phyloP scores from a whole-genome alignment of 345 rosid species.

The Litchi chinensis region DNA sequence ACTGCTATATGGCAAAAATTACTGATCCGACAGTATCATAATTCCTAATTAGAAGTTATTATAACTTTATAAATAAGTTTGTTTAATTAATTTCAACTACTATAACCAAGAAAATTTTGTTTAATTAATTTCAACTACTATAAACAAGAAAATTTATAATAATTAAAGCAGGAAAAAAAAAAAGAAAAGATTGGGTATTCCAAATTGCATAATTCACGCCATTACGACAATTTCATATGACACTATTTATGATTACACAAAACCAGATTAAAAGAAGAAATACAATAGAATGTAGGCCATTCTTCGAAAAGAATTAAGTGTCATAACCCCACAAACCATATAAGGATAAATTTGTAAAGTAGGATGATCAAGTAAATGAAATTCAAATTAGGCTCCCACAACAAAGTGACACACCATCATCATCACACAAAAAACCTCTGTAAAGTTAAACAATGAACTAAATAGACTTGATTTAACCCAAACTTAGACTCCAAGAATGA shows the following conservation, averaged over 20 bases:
- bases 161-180: too few species aligned
- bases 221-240: neutral
- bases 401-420: neutral
- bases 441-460: neutral
- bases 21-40: neutral
- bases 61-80: neutral
- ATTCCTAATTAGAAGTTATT: neutral
- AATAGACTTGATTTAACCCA: neutral
- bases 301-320: neutral
- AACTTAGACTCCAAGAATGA: neutral
- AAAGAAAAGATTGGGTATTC: too few species aligned
- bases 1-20: neutral
- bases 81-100: neutral
- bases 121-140: neutral
- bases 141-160: neutral
- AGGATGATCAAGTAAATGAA: conserved; percentile 4
- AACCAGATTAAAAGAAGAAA: neutral
- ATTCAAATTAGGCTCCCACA: neutral
- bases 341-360: neutral
- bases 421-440: neutral
- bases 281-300: neutral
- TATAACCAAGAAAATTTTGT: neutral
- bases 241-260: neutral
- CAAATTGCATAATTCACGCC: neutral
- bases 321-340: neutral